Conservation (phyloP, 305 asterid species). For the Fraxinus latifolia region DNA sequence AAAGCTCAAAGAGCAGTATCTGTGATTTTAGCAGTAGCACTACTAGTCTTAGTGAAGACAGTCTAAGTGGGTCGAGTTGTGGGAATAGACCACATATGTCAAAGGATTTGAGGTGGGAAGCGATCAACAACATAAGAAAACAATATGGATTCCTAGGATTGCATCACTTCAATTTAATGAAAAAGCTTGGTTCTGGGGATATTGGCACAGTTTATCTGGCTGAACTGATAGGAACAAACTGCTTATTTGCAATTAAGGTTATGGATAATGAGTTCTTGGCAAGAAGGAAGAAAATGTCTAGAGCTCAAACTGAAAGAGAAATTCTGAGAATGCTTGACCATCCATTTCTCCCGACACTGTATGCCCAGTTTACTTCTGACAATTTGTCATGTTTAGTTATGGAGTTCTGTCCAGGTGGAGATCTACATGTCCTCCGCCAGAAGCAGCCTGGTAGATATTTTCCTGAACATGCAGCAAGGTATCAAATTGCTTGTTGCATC, state of each 20-base stretch:
- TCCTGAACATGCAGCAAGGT: conserved; percentile 91
- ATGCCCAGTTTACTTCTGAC: conserved; percentile 83
- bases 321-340: conserved; percentile 86
- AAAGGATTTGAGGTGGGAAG: conserved; percentile 75
- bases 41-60: conserved; percentile 72
- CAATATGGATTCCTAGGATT: conserved; percentile 66
- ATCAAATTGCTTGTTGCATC: conserved; percentile 12
- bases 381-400: conserved; percentile 80
- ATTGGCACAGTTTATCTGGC: conserved; percentile 92
- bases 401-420: conserved; percentile 97
- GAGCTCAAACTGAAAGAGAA: conserved; percentile 93
- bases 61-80: conserved; percentile 54
- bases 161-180: conserved; percentile 72
- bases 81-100: conserved; percentile 91
- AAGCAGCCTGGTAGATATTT: conserved; percentile 71
- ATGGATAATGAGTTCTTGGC: conserved; percentile 87
- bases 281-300: conserved; percentile 65
- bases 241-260: conserved; percentile 82
- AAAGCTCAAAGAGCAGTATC: conserved; percentile 83
- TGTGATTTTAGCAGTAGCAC: conserved; percentile 83
- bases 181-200: conserved; percentile 92
- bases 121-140: conserved; percentile 51
- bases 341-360: conserved; percentile 91
- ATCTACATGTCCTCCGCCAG: conserved; percentile 86
- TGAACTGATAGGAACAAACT: conserved; percentile 64